These are phyloP conservation scores for Yamadazyma philogaea DNA, from an alignment of 805 yeast genomes.

Conservation along the genomic window DNA sequence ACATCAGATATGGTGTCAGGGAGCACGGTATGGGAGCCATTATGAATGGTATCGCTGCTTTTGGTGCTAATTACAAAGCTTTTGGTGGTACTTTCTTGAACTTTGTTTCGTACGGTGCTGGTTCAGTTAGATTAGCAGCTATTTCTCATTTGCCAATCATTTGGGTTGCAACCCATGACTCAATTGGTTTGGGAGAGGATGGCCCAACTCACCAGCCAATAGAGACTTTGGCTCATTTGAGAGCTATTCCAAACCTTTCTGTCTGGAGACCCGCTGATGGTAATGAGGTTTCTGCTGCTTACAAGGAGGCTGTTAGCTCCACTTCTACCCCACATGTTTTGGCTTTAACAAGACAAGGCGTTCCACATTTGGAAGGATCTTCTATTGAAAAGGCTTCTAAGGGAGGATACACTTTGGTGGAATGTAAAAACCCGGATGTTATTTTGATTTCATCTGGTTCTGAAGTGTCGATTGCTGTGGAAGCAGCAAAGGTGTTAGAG, in stretches of 20 bases:
- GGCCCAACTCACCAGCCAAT: slow-evolving; percentile 95
- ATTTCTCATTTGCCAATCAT: slow-evolving; percentile 77
- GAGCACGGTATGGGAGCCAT: slow-evolving; percentile 99
- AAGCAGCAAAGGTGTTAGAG: slow-evolving; percentile 71
- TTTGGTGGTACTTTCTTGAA: slow-evolving; percentile 98
- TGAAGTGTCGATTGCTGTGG: slow-evolving; percentile 81
- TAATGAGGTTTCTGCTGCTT: slow-evolving; percentile 84
- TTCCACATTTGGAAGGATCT: slow-evolving; percentile 92
- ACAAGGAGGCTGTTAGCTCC: slow-evolving; percentile 60
- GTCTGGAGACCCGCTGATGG: slow-evolving; percentile 96
- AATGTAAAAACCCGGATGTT: slow-evolving; percentile 58
- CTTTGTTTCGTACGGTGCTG: slow-evolving; percentile 80
- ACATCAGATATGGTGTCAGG: slow-evolving; percentile 96
- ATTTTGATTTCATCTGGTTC: slow-evolving; percentile 91
- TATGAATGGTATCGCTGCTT: slow-evolving; percentile 95
- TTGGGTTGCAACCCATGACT: slow-evolving; percentile 89
- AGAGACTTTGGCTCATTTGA: slow-evolving; percentile 81
- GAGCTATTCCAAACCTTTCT: slow-evolving; percentile 77
- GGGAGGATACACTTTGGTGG: slow-evolving; percentile 85
- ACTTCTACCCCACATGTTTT: slow-evolving; percentile 67
- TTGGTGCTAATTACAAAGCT: slow-evolving; percentile 78
- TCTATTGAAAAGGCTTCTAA: slow-evolving; percentile 84
- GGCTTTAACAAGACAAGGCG: slow-evolving; percentile 81
- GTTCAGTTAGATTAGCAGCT: slow-evolving; percentile 84
- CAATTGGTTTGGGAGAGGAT: slow-evolving; percentile 89